phyloP scores from a whole-genome alignment of 768 basidiomycete species.

The Kwoniella botswanensis region DNA sequence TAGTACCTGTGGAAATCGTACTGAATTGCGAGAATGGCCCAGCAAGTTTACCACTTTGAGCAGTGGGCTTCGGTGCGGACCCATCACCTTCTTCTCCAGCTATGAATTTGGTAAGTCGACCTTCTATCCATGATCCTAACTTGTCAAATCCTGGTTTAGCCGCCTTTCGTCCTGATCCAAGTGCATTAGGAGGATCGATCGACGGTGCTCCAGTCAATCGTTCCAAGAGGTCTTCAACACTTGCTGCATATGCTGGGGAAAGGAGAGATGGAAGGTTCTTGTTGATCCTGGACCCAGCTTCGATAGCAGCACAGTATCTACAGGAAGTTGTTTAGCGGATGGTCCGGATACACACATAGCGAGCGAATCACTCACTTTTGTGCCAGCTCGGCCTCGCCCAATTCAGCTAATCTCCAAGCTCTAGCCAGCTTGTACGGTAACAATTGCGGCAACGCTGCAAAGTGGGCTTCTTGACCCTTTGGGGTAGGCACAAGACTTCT shows the following conservation, averaged over 20 bases:
- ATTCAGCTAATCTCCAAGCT: constrained; percentile 76
- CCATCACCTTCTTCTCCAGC: constrained; percentile 74
- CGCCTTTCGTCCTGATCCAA: constrained; percentile 39
- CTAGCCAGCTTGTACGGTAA: constrained; percentile 85
- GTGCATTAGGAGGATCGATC: constrained; percentile 62
- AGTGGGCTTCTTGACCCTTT: constrained; percentile 81
- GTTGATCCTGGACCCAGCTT: constrained; percentile 63
- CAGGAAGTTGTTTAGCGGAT: neutral
- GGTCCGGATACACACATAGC: neutral
- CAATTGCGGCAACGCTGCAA: constrained; percentile 79
- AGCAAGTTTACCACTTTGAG: constrained; percentile 28
- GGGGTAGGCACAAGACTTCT: constrained; percentile 70
- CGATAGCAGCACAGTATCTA: constrained; percentile 93
- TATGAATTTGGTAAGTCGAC: constrained; percentile 89
- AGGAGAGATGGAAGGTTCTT: constrained; percentile 65
- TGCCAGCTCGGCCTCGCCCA: constrained; percentile 77
- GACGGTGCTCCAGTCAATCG: constrained; percentile 67
- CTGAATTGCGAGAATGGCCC: constrained; percentile 95
- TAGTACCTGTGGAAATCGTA: constrained; percentile 73
- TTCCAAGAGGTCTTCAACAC: constrained; percentile 77
- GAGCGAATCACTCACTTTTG: constrained; percentile 65
- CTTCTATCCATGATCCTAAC: constrained; percentile 89
- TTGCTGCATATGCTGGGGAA: constrained; percentile 71
- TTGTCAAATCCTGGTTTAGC: constrained; percentile 89
- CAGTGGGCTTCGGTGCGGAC: constrained; percentile 60